Percentiles rank a stretch among this genome's conserved stretches.
Evolutionary conservation across 305 asterid genomes (phyloP).

Genomic region (Fraxinus ornus): DNA sequence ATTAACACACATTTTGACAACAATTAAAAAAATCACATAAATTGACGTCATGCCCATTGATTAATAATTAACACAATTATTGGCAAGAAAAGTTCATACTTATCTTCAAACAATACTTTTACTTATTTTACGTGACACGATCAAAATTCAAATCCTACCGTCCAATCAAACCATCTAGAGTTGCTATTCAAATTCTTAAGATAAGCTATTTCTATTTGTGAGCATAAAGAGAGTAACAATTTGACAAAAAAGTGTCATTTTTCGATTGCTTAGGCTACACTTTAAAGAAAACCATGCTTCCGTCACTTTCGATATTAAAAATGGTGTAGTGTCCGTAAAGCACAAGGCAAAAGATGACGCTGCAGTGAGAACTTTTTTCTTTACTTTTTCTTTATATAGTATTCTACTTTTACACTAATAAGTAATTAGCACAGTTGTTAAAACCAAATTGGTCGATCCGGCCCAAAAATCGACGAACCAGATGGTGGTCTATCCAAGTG

Average conservation of each 20-base stretch:
- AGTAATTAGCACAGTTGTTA: no score
- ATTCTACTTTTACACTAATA: constrained; percentile 8
- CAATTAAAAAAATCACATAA: not conserved
- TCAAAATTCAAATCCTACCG: constrained; percentile 1
- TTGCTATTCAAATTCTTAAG: constrained; percentile 28
- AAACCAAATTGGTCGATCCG: no score
- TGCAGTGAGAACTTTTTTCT: not conserved
- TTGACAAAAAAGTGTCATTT: not conserved
- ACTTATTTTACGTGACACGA: not conserved
- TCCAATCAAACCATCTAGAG: constrained; percentile 22
- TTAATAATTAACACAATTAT: constrained; percentile 7
- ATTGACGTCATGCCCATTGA: constrained; percentile 21
- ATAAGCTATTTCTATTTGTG: constrained; percentile 19
- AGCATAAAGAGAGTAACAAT: not conserved
- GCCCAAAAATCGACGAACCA: no score
- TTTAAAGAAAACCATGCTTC: not conserved
- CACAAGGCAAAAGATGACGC: constrained; percentile 7
- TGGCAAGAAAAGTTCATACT: constrained; percentile 24
- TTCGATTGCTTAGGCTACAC: not conserved
- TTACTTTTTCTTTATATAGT: constrained; percentile 3
- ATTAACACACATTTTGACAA: not conserved
- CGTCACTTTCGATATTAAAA: not conserved
- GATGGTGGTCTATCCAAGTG: not conserved
- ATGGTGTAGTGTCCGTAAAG: not conserved
- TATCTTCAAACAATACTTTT: constrained; percentile 26